phyloP scores from a whole-genome alignment of 192 early-diverging fungal species.

The Entomortierella lignicola region DNA sequence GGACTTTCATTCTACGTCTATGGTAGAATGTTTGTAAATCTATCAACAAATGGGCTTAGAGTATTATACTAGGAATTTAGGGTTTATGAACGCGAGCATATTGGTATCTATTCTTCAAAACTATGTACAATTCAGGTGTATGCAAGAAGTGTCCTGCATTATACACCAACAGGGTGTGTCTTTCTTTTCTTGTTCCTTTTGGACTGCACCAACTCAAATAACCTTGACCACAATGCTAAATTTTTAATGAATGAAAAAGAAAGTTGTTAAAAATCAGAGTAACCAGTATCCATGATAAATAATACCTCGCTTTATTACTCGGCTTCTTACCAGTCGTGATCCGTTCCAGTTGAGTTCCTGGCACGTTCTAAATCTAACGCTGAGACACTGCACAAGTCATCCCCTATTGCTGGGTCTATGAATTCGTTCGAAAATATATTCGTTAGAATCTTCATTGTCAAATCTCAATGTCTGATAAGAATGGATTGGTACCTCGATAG shows the following conservation, averaged over 20 bases:
- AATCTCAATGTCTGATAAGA: too few relatives aligned
- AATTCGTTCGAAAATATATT: neutral
- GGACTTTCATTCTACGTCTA: too few relatives aligned
- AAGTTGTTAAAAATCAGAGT: neutral
- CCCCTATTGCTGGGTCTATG: slow-evolving; percentile 78
- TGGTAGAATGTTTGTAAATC: too few relatives aligned
- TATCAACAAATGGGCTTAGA: too few relatives aligned
- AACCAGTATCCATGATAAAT: neutral
- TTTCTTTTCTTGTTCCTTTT: too few relatives aligned
- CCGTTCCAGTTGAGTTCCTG: slow-evolving; percentile 77
- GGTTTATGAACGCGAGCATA: too few relatives aligned
- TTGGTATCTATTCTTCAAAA: neutral
- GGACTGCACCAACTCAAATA: neutral
- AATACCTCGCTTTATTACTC: neutral
- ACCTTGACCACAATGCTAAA: slow-evolving; percentile 34
- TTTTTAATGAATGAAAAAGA: neutral
- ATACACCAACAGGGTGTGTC: too few relatives aligned
- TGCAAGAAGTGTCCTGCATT: too few relatives aligned
- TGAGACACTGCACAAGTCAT: slow-evolving; percentile 77
- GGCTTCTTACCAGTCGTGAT: slow-evolving; percentile 83
- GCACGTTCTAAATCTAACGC: slow-evolving; percentile 75
- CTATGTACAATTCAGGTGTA: neutral
- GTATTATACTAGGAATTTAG: too few relatives aligned
- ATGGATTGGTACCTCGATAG: slow-evolving; percentile 65
- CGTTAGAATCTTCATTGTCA: too few relatives aligned